Base-by-base conservation (phyloP, 176 grass and related monocot species). In the Miscanthus lutarioriparius region DNA sequence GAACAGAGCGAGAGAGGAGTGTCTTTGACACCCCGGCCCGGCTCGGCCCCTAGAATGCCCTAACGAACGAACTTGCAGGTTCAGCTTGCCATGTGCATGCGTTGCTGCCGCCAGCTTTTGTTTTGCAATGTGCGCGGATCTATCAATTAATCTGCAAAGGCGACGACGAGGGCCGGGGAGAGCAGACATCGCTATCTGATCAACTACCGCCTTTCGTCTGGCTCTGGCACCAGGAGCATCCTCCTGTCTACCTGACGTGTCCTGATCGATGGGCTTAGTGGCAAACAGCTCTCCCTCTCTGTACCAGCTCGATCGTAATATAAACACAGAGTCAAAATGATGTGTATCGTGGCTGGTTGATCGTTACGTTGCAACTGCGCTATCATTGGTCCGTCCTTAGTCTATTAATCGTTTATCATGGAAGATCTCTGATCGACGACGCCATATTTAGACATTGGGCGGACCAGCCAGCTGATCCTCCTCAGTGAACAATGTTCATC, bases 141-240 rank as follows among this genome's bases (percentile, higher is more conserved):
- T 6, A 48, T 32, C 16, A 73, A 73, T 65, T 25, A 79, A 73
- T 88, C 37, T 20, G 75, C 75, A 66, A 84, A 70, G 79, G 17
- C 14, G 45, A 64, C n/a, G n/a, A n/a, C 54, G 54, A 59, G 54
- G 3, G 22, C 54, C 8, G 65, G 5, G 35, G 54, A 72, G 40
- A 23, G 70, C 74, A 53, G 15, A 33, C 62, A 35, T 87, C 48
- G 49, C 15, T 30, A 66, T 88, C 44, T 35, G 48, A 79, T 74
- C 53, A 67, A 74, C 81, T 41, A 45, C 67, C 38, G 15, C 13
- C 33, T 20, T 43, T 64, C 79, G 16, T 27, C 70, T 20, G 22
- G 47, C 66, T 27, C 70, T 20, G 22, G 47, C 66, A 27, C 12
- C 44, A 26, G 30, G 45, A 59, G 54, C 20, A 80, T 80, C 67